Percentiles rank a stretch among this genome's conserved stretches.
These are phyloP conservation scores for Remersonia thermophila DNA, from an alignment of 2,329 filamentous ascomycete genomes.

Conservation along the genomic window DNA sequence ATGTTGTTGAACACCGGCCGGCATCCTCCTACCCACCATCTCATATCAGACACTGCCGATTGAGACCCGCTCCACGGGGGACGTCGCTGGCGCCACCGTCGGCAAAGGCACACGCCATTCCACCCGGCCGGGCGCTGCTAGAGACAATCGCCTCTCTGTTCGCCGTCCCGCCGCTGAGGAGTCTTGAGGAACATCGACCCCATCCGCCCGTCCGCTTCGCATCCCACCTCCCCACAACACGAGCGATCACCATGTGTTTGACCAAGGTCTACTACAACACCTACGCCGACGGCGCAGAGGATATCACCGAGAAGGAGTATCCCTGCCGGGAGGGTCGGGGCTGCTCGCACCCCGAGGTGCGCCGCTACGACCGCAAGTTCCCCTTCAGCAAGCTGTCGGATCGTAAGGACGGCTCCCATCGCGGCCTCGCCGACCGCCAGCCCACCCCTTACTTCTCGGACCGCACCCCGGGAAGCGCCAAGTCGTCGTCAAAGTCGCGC, in stretches of 20 bases:
- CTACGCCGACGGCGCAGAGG: slow-evolving; percentile 21
- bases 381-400: slow-evolving; percentile 17
- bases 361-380: slow-evolving; percentile 18
- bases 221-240: too few species aligned
- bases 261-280: slow-evolving; percentile 23
- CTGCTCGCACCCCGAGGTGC: slow-evolving; percentile 18
- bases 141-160: too few species aligned
- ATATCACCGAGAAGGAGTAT: slow-evolving; percentile 22
- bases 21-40: slow-evolving; percentile 16
- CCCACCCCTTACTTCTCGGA: slow-evolving; percentile 13
- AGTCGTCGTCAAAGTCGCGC: slow-evolving; percentile 16
- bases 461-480: slow-evolving; percentile 14
- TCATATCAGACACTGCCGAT: slow-evolving; percentile 25
- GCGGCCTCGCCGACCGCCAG: slow-evolving; percentile 13
- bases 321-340: slow-evolving; percentile 20
- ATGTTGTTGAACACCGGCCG: slow-evolving; percentile 25
- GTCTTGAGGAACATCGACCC: too few species aligned
- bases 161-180: too few species aligned
- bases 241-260: slow-evolving; percentile 22
- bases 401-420: slow-evolving; percentile 8
- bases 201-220: too few species aligned
- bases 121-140: too few species aligned
- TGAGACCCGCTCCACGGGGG: slow-evolving; percentile 18
- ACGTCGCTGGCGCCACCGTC: too few species aligned
- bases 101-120: too few species aligned